phyloP scores from a whole-genome alignment of 805 yeast species.

The Debaryomyces castellii region DNA sequence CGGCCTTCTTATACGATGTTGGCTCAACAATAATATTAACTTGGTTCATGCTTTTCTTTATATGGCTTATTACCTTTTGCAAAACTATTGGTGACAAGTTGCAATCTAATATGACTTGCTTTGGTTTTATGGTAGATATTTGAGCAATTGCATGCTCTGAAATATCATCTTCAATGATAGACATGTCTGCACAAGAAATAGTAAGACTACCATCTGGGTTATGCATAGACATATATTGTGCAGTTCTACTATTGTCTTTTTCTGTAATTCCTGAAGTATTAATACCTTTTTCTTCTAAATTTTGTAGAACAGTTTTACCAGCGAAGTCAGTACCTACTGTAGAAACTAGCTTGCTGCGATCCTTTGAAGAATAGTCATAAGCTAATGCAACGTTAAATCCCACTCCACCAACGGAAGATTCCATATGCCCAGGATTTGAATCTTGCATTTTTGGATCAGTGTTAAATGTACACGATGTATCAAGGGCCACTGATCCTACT shows the following conservation, averaged over 20 bases:
- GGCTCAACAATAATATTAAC: slow-evolving; percentile 65
- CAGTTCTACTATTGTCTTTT: slow-evolving; percentile 38
- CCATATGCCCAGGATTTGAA: slow-evolving; percentile 69
- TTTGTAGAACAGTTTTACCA: slow-evolving; percentile 41
- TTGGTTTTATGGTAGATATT: slow-evolving; percentile 44
- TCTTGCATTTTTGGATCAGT: slow-evolving; percentile 40
- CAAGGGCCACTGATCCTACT: slow-evolving; percentile 78
- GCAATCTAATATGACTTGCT: slow-evolving; percentile 61
- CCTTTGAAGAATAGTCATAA: slow-evolving; percentile 30
- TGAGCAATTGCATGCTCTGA: slow-evolving; percentile 40
- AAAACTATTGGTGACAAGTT: slow-evolving; percentile 53
- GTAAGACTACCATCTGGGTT: slow-evolving; percentile 59
- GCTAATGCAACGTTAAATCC: slow-evolving; percentile 80
- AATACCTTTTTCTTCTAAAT: slow-evolving; percentile 23
- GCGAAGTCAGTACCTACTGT: slow-evolving; percentile 60
- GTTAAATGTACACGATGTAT: slow-evolving; percentile 56
- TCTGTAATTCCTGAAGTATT: slow-evolving; percentile 40
- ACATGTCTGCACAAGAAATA: slow-evolving; percentile 85
- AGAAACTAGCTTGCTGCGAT: slow-evolving; percentile 48
- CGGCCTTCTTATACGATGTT: slow-evolving; percentile 67
- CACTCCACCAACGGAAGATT: slow-evolving; percentile 75
- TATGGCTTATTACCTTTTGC: slow-evolving; percentile 30
- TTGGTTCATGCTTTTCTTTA: slow-evolving; percentile 9
- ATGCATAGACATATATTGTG: slow-evolving; percentile 75
- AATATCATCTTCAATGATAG: slow-evolving; percentile 52